phyloP scores from a whole-genome alignment of 306 rosid species.

The Amphicarpaea edgeworthii region DNA sequence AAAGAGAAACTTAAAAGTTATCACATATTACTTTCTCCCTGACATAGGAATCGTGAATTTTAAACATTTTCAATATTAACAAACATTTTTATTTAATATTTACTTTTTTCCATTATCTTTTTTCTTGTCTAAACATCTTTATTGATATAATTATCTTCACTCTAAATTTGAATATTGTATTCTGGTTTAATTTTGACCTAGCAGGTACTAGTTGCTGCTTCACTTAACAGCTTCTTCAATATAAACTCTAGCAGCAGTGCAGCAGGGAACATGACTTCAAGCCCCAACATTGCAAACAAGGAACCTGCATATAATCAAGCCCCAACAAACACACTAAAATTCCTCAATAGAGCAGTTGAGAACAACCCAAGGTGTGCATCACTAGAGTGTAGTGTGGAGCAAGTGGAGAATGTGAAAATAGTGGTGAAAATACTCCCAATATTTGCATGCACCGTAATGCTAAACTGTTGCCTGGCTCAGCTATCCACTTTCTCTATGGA shows the following conservation, averaged over 20 bases:
- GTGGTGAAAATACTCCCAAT: slow-evolving; percentile 77
- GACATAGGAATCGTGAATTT: too few relatives aligned
- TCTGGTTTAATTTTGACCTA: slow-evolving; percentile 5
- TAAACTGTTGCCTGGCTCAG: slow-evolving; percentile 92
- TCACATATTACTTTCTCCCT: too few relatives aligned
- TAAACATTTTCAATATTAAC: too few relatives aligned
- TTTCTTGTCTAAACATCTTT: too few relatives aligned
- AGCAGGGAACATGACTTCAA: slow-evolving; percentile 31
- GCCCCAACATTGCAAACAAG: neutral
- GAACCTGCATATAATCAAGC: slow-evolving; percentile 37
- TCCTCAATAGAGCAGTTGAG: slow-evolving; percentile 66
- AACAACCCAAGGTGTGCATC: slow-evolving; percentile 50
- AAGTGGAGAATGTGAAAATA: slow-evolving; percentile 85
- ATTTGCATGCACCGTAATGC: slow-evolving; percentile 85
- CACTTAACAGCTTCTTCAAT: slow-evolving; percentile 52
- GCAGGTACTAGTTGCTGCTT: slow-evolving; percentile 77
- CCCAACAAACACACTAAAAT: slow-evolving; percentile 59
- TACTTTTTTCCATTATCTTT: too few relatives aligned
- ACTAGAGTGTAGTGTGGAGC: slow-evolving; percentile 63
- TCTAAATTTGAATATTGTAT: neutral
- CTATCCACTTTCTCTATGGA: slow-evolving; percentile 88
- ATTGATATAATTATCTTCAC: neutral
- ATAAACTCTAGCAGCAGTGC: slow-evolving; percentile 68
- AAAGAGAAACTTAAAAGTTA: too few relatives aligned
- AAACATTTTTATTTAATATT: too few relatives aligned